phyloP scores from a whole-genome alignment of 23 red algal genomes.

The Chondrus crispus region DNA sequence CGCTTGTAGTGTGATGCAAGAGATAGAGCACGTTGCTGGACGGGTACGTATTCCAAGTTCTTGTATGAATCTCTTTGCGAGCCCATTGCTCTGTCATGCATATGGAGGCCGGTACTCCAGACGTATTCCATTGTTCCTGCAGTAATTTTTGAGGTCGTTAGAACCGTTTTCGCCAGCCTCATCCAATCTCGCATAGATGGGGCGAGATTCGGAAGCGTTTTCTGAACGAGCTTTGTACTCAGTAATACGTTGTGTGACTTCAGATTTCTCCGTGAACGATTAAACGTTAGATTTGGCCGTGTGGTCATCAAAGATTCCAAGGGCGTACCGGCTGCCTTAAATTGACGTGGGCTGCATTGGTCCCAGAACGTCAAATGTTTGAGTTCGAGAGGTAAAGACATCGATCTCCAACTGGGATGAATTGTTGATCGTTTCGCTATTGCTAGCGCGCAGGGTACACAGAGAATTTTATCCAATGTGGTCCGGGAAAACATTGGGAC shows the following conservation, averaged over 20 bases:
- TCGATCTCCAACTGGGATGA: too few species aligned
- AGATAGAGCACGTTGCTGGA: background rate
- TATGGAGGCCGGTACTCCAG: background rate
- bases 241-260: too few species aligned
- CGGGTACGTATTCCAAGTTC: background rate
- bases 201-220: background rate
- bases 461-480: background rate
- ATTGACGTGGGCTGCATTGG: background rate
- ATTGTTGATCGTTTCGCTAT: background rate
- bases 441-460: background rate
- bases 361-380: conserved; percentile 18
- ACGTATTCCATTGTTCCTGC: background rate
- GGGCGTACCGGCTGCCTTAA: background rate
- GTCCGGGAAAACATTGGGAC: background rate
- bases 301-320: conserved; percentile 20
- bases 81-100: background rate
- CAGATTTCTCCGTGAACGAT: background rate
- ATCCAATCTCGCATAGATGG: background rate
- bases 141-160: background rate
- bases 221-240: background rate
- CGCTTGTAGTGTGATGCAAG: background rate
- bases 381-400: background rate
- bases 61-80: background rate
- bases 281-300: conserved; percentile 9
- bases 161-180: background rate